These are phyloP conservation scores for Venturia aucupariae DNA, from an alignment of 2,329 filamentous ascomycete species.

Conservation along the genomic window DNA sequence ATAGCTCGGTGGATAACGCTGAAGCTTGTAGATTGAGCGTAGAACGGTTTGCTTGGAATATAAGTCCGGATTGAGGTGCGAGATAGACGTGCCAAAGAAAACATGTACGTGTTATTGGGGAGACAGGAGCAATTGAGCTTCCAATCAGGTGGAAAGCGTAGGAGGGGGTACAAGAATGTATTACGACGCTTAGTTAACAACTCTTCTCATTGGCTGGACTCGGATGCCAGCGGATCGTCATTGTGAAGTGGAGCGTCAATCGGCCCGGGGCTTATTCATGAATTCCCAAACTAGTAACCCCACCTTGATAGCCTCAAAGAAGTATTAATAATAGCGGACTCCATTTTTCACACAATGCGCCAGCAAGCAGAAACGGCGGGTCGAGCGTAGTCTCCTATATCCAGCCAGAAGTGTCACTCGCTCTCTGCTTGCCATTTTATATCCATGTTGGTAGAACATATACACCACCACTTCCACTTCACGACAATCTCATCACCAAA, in stretches of 20 bases:
- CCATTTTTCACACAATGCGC: too few relatives aligned
- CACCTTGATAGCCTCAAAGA: too few relatives aligned
- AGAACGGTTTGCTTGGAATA: neutral
- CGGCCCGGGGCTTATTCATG: too few relatives aligned
- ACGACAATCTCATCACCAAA: neutral
- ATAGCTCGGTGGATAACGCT: constrained; percentile 8
- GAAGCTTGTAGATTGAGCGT: neutral
- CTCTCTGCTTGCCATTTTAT: neutral
- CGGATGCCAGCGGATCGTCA: constrained; percentile 2
- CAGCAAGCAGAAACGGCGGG: too few relatives aligned
- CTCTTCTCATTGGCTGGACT: neutral
- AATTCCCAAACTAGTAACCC: too few relatives aligned
- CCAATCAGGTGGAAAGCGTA: neutral
- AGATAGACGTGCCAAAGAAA: neutral
- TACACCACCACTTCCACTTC: neutral
- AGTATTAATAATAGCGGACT: too few relatives aligned
- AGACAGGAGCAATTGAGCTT: neutral
- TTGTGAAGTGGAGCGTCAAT: neutral
- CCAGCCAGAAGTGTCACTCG: neutral
- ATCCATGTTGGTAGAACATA: neutral
- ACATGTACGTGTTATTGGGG: neutral
- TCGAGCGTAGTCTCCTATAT: neutral
- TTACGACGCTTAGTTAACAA: neutral
- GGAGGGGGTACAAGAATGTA: neutral
- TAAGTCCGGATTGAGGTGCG: neutral